A percentile compares a stretch with the other conserved stretches of the same genome.
Conservation (phyloP, 805 yeast species). For the Starmerella khaoyaiensis region DNA sequence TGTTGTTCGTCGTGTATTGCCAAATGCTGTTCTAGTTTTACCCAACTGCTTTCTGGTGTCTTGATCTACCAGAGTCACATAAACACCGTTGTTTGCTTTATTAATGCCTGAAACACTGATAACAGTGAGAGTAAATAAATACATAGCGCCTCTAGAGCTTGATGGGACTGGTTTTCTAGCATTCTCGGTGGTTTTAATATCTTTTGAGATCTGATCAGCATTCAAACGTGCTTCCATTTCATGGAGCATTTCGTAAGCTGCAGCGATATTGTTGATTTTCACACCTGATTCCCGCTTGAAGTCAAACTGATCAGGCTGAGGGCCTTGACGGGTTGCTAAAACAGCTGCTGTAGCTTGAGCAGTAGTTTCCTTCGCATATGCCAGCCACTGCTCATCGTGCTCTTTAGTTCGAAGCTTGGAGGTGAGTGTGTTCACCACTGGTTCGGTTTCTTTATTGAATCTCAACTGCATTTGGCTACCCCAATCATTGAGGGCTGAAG, state of each 20-base stretch:
- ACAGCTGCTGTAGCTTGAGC: conserved; percentile 21
- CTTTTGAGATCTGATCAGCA: conserved; percentile 39
- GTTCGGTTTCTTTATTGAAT: conserved; percentile 14
- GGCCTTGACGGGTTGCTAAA: conserved; percentile 10
- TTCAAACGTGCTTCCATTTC: conserved; percentile 34
- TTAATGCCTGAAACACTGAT: conserved; percentile 48
- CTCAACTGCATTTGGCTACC: conserved; percentile 25
- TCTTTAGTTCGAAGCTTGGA: conserved; percentile 3
- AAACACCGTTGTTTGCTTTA: conserved; percentile 32
- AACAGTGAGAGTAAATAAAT: conserved; percentile 48
- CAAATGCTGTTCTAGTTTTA: conserved; percentile 51
- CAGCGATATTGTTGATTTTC: conserved; percentile 53
- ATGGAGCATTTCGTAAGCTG: conserved; percentile 22
- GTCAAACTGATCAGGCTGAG: conserved; percentile 36
- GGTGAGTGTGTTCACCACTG: background rate
- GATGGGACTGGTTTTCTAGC: too few relatives aligned
- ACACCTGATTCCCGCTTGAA: conserved; percentile 54
- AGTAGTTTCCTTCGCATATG: conserved; percentile 28
- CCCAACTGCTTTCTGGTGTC: conserved; percentile 43
- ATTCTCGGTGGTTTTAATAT: conserved; percentile 22
- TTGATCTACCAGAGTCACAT: conserved; percentile 51
- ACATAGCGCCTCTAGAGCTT: background rate
- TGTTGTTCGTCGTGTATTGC: conserved; percentile 47
- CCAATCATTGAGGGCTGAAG: conserved; percentile 47
- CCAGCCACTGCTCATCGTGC: conserved; percentile 28